phyloP scores from a whole-genome alignment of 345 rosid genomes.

The Aquilaria sinensis region DNA sequence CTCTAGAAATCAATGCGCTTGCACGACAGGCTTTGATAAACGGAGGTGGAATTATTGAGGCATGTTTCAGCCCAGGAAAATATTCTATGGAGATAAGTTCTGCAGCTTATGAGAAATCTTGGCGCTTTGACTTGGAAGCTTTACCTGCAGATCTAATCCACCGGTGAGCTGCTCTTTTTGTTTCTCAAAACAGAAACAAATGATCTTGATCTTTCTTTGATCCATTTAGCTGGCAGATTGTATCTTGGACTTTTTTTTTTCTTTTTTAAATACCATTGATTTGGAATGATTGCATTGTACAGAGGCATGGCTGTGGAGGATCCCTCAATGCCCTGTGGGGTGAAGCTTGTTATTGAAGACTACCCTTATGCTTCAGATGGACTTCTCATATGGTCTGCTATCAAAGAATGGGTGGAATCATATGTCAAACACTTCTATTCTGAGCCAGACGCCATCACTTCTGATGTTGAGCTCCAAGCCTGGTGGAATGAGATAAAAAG shows the following conservation, averaged over 20 bases:
- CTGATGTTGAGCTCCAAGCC: conserved; percentile 77
- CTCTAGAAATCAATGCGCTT: conserved; percentile 81
- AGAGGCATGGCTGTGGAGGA: conserved; percentile 96
- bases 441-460: conserved; percentile 43
- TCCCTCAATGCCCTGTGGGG: conserved; percentile 61
- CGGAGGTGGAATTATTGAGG: conserved; percentile 92
- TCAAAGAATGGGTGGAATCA: conserved; percentile 61
- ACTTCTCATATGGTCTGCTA: conserved; percentile 85
- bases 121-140: conserved; percentile 92
- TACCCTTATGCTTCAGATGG: conserved; percentile 96
- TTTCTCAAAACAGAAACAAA: not conserved
- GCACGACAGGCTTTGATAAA: conserved; percentile 86
- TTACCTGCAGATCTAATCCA: conserved; percentile 92
- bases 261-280: not conserved
- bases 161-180: conserved; percentile 34
- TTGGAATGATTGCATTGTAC: conserved; percentile 4
- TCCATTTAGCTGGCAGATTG: not conserved
- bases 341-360: conserved; percentile 77
- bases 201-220: no score
- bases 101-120: conserved; percentile 69
- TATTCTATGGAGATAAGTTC: conserved; percentile 88
- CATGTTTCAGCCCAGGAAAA: conserved; percentile 73
- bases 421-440: conserved; percentile 71
- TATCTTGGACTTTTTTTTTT: not conserved
- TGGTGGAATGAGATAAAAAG: conserved; percentile 97